These are phyloP conservation scores for Theileria annulata DNA, from an alignment of 169 alveolate genomes.

Conservation along the genomic window DNA sequence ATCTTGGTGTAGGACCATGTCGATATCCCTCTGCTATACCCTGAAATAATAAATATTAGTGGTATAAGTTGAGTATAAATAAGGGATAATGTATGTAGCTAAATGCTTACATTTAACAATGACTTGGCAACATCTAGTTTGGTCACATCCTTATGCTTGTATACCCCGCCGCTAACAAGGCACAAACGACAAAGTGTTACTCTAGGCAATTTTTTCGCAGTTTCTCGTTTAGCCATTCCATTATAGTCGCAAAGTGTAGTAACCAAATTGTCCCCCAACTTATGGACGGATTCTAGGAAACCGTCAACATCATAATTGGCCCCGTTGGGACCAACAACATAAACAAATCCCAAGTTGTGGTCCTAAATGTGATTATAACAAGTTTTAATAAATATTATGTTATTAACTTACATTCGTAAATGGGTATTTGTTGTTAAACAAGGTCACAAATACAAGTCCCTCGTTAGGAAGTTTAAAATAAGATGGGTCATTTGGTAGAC, in stretches of 20 bases:
- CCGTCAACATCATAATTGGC: slow-evolving; percentile 65
- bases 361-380: background rate
- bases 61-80: background rate
- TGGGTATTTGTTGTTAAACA: slow-evolving; percentile 49
- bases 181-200: slow-evolving; percentile 73
- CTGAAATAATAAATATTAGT: slow-evolving; percentile 9
- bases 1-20: slow-evolving; percentile 82
- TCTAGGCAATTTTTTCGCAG: slow-evolving; percentile 59
- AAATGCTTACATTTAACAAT: slow-evolving; percentile 11
- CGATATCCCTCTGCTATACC: slow-evolving; percentile 81
- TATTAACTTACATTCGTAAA: slow-evolving; percentile 18
- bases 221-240: slow-evolving; percentile 79
- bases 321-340: slow-evolving; percentile 76
- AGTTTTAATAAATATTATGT: background rate
- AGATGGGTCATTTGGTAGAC: slow-evolving; percentile 49
- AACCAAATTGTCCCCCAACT: slow-evolving; percentile 77
- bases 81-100: background rate
- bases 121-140: slow-evolving; percentile 74
- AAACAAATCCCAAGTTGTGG: slow-evolving; percentile 70
- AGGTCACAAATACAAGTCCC: slow-evolving; percentile 58
- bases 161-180: slow-evolving; percentile 67
- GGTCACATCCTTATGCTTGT: slow-evolving; percentile 64
- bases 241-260: slow-evolving; percentile 81
- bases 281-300: slow-evolving; percentile 69
- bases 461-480: slow-evolving; percentile 49